Evolutionary conservation across 192 early-diverging fungal species (phyloP), one percentile per base, ranked within the genome.

Genomic region (Obelidium mucronatum): DNA sequence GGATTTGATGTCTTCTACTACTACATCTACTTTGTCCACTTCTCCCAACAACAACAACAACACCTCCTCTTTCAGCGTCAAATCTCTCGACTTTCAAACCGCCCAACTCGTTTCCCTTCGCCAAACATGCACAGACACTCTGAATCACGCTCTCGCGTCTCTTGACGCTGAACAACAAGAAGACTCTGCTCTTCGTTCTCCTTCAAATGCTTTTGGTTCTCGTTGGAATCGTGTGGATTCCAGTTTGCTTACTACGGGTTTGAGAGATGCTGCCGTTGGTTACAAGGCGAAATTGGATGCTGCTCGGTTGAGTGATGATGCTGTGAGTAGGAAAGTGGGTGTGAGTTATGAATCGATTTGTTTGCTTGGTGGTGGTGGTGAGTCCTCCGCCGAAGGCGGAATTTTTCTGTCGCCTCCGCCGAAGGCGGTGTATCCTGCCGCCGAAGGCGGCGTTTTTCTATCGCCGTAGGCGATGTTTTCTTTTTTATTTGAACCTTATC

Each of bases 221-320:
- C 26, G 37, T 8, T 72, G 69, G 69, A 39, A 5, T 22, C n/a
- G 69, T 24, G 2, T 72, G 4, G 52, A 55, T n/a, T 34, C 28
- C 24, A 6, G 13, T 6, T 11, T 13, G 22, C 36, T 72, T 8
- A 72, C 52, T 30, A 33, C 24, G 19, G 69, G 69, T 17, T 59
- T 72, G 69, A 30, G 55, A 31, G 36, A 55, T 26, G 69, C 69
- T 39, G 54, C 26, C 8, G 33, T 19, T 15, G 37, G 54, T 13
- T 72, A 72, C 30, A 8, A 28, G 22, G 53, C 54, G 30, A 72
- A 72, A 58, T 40, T 72, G 31, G 69, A 72, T 17, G 69, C 51
- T 5, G 69, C 69, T 22, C 15, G 26, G 22, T 15, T 17, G 36
- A 58, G 53, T 58, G 69, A 72, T 58, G 69, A 35, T 2, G 39